Evolutionary conservation across 768 basidiomycete genomes (phyloP).

Genomic region (Termitomyces sp.): DNA sequence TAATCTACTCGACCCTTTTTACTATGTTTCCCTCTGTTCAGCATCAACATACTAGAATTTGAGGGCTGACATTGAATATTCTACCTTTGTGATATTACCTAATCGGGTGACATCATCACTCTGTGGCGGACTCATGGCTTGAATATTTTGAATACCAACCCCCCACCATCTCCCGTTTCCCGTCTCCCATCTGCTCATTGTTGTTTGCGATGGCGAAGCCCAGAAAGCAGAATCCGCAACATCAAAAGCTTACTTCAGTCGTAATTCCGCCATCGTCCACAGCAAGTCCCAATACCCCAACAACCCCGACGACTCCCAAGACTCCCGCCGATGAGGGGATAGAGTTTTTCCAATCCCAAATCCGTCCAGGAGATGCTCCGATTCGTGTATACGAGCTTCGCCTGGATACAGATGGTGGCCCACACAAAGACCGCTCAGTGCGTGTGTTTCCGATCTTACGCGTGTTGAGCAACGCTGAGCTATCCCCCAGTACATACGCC

Average conservation of each 20-base stretch:
- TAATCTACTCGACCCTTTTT: conserved; percentile 7
- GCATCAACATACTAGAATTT: background rate
- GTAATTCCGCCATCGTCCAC: conserved; percentile 26
- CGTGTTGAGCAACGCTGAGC: background rate
- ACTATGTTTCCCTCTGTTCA: conserved; percentile 8
- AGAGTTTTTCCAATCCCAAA: conserved; percentile 73
- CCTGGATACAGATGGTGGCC: conserved; percentile 89
- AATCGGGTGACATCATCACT: conserved; percentile 18
- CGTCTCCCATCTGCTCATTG: conserved; percentile 7
- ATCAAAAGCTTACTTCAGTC: conserved; percentile 25
- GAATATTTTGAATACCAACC: conserved; percentile 10
- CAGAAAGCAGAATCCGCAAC: conserved; percentile 19
- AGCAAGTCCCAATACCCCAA: conserved; percentile 20
- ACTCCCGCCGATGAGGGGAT: conserved; percentile 94
- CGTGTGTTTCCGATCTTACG: conserved; percentile 22
- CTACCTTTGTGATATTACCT: conserved; percentile 10
- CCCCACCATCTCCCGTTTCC: conserved; percentile 10
- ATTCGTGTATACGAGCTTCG: conserved; percentile 84
- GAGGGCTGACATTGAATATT: conserved; percentile 5
- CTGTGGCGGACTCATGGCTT: background rate
- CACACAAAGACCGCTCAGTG: conserved; percentile 80
- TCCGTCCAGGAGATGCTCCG: conserved; percentile 51
- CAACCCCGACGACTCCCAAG: conserved; percentile 56
- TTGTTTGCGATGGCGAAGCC: conserved; percentile 20
- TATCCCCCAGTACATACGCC: conserved; percentile 78